Evolutionary conservation across 208 protist species (phyloP), one percentile per base, ranked within the genome.

Genomic region (Acanthamoeba triangularis): DNA sequence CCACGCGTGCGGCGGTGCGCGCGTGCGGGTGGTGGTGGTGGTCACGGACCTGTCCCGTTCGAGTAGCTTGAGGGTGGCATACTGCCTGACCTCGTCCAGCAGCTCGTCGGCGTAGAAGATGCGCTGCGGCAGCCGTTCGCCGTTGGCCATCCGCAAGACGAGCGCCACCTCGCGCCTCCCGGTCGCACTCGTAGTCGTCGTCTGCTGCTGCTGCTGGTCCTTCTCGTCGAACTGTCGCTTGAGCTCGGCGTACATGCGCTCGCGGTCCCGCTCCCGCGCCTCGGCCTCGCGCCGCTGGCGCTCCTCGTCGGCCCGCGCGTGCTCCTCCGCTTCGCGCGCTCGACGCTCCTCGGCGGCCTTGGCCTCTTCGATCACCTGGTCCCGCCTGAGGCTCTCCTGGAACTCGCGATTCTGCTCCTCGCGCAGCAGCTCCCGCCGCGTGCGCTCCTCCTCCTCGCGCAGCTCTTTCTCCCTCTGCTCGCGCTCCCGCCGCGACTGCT

Each of bases 341-440:
- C 30, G n/a, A 4, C n/a, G 35, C 30, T 30, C 65, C 65, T 74
- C 65, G 25, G 3, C 25, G 25, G 2, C 65, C 65, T 37, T 74
- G 30, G 25, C 65, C 30, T 10, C 8, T 14, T 78, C 35, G 35
- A 78, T 37, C 33, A 47, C 69, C 69, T 78, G 69, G 37, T 78
- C 69, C 13, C 69, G 16, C 69, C 23, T 49, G 69, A 78, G 69
- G 35, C 69, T 49, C 69, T 78, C 69, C 69, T 78, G 8, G n/a
- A 78, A 78, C 69, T 78, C 69, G 35, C 69, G 30, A 28, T 78
- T 78, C 69, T 78, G 69, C 69, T 78, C 25, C n/a, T 49, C 18
- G 3, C 69, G 30, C 35, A 78, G 69, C 69, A 49, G 33, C 69
- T 78, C 69, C 18, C 69, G 69, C 35, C 30, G 30, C 35, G 5